Percentiles rank a stretch among this genome's conserved stretches.
phyloP scores from a whole-genome alignment of 2,329 filamentous ascomycete species.

The Penicillium sp. region DNA sequence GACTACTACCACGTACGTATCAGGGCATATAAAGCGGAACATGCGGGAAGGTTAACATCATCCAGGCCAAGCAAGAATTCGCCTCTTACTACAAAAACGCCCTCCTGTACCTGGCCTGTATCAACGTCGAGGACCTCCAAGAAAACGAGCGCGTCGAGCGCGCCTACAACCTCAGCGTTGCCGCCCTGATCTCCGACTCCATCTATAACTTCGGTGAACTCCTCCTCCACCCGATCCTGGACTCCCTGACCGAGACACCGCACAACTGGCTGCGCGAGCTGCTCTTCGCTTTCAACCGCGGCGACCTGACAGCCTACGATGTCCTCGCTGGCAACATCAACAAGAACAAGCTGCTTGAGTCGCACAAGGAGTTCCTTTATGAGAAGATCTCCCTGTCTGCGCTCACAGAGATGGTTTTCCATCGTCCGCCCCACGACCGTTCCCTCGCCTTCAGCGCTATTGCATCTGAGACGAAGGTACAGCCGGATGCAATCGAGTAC shows the following conservation, averaged over 20 bases:
- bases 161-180: conserved; percentile 88
- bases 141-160: conserved; percentile 70
- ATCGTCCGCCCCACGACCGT: conserved; percentile 88
- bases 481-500: conserved; percentile 89
- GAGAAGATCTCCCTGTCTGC: conserved; percentile 98
- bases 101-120: conserved; percentile 93
- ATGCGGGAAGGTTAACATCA: conserved; percentile 1
- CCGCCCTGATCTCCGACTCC: conserved; percentile 83
- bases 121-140: conserved; percentile 72
- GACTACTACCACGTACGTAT: conserved; percentile 77
- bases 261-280: conserved; percentile 88
- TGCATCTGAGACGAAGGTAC: conserved; percentile 84
- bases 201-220: conserved; percentile 99
- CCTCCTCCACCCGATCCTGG: conserved; percentile 92
- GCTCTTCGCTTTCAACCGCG: conserved; percentile 96
- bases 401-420: conserved; percentile 92
- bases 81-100: conserved; percentile 96
- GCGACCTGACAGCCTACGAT: conserved; percentile 83
- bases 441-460: conserved; percentile 90
- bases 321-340: conserved; percentile 73
- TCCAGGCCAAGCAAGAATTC: conserved; percentile 75
- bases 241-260: conserved; percentile 68
- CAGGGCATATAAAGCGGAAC: neutral
- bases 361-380: conserved; percentile 78
- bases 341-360: conserved; percentile 70